A percentile compares a stretch with the other conserved stretches of the same genome.
phyloP scores from a whole-genome alignment of 208 protist species.

The Leishmania guyanensis region DNA sequence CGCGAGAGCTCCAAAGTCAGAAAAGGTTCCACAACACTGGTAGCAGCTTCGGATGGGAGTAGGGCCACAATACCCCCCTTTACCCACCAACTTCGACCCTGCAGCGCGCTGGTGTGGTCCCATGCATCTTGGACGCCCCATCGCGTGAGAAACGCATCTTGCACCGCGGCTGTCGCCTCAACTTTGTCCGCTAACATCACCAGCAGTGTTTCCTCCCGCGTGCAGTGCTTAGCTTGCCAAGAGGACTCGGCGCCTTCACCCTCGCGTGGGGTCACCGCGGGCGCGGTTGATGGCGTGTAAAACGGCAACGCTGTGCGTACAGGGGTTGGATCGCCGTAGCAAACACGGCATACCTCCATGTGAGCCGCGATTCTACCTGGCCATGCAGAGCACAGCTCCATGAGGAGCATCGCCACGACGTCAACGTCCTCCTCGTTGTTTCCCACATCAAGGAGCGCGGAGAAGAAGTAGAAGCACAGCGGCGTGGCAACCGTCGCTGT shows the following conservation, averaged over 20 bases:
- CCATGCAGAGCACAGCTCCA: conserved; percentile 22
- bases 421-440: conserved; percentile 24
- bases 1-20: conserved; percentile 39
- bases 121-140: conserved; percentile 28
- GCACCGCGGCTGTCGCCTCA: conserved; percentile 9
- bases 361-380: conserved; percentile 17
- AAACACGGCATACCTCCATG: conserved; percentile 24
- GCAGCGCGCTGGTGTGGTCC: conserved; percentile 19
- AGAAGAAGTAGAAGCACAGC: conserved; percentile 18
- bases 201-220: conserved; percentile 26
- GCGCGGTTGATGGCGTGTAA: neutral
- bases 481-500: neutral
- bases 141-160: conserved; percentile 18
- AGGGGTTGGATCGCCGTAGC: neutral
- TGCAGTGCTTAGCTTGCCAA: neutral
- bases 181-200: conserved; percentile 17
- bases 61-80: conserved; percentile 19
- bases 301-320: neutral
- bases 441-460: conserved; percentile 25
- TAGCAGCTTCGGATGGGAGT: neutral
- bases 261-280: neutral
- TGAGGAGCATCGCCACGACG: conserved; percentile 21
- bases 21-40: conserved; percentile 21
- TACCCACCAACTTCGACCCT: conserved; percentile 21
- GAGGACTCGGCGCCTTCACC: neutral